Evolutionary conservation across 106 monocot species (phyloP).

Genomic region (Posidonia australis): DNA sequence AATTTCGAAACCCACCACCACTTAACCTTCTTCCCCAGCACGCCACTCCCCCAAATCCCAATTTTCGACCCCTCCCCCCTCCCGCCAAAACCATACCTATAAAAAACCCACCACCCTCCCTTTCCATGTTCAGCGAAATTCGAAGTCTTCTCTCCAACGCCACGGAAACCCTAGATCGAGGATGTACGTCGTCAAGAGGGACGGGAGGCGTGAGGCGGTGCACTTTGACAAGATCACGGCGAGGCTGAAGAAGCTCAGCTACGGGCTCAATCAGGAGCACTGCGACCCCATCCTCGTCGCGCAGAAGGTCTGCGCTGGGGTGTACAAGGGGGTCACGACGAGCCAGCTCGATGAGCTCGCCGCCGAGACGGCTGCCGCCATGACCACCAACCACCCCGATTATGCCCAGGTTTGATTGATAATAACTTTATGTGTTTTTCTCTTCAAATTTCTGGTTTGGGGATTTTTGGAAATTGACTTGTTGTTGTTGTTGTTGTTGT

Average conservation of each 20-base stretch:
- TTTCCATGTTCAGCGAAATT: too few species aligned
- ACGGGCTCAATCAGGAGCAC: slow-evolving; percentile 83
- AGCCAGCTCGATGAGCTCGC: slow-evolving; percentile 91
- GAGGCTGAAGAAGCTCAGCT: slow-evolving; percentile 86
- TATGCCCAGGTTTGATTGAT: slow-evolving; percentile 48
- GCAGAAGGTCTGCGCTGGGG: slow-evolving; percentile 90
- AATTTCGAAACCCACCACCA: too few species aligned
- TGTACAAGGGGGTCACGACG: slow-evolving; percentile 88
- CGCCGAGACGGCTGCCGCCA: slow-evolving; percentile 92
- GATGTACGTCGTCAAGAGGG: slow-evolving; percentile 98
- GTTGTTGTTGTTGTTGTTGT: not conserved
- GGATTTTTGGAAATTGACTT: not conserved
- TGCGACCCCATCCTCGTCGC: slow-evolving; percentile 86
- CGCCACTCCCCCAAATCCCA: too few species aligned
- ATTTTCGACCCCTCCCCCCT: too few species aligned
- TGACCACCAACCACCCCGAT: slow-evolving; percentile 85
- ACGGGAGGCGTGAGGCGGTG: slow-evolving; percentile 74
- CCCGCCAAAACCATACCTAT: too few species aligned
- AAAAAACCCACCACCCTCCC: too few species aligned
- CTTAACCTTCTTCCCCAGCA: too few species aligned
- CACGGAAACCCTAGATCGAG: not conserved
- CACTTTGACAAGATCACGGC: slow-evolving; percentile 99
- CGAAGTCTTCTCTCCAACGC: too few species aligned
- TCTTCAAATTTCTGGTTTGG: not conserved
- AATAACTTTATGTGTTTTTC: too few species aligned